Base-by-base conservation (phyloP, 1,139 yeast genomes). In the Yamadazyma dushanensis region DNA sequence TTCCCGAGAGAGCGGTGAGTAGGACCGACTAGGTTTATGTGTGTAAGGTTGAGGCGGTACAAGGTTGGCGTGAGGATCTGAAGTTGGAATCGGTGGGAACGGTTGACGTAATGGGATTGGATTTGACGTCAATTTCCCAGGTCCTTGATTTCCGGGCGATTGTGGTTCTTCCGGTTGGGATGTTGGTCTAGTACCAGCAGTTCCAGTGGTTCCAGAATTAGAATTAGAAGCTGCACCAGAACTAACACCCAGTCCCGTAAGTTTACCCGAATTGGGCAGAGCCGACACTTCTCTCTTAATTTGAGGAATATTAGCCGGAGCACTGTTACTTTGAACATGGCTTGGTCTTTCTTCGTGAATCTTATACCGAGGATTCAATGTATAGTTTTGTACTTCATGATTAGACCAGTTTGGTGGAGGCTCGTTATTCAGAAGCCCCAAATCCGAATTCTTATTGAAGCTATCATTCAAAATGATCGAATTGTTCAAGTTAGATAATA, bases 1-100 rank as follows among this genome's bases (percentile, higher is more conserved):
- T 2, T 45, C 50, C 19, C 32, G 41, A 11, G 46, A 38, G 15
- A 47, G 31, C 10, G 51, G 51, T 15, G 44, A 39, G 26, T 47
- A 47, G 5, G 47, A 40, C 24, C 47, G 34, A 10, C 44, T 38
- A 7, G 43, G 38, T 28, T 36, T 34, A 16, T 34, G 40, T 5
- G 28, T 5, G 21, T 30, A 24, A 2, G 39, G 34, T 7, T 34
- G 27, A 19, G 37, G 36, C 5, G 29, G 18, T 16, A 31, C 23
- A 1, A 31, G 16, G 19, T 23, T 33, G 25, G 37, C 19, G 16
- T 29, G 25, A 2, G 41, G 41, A 23, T 38, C 41, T 2, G 39
- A 36, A 2, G 39, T 36, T 6, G 42, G 39, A 16, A 36, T 35
- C 4, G 36, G 38, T 18, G 32, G 32, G 16, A 16, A 16, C 32